phyloP scores from a whole-genome alignment of 106 monocot species.

The Apostasia shenzhenica region DNA sequence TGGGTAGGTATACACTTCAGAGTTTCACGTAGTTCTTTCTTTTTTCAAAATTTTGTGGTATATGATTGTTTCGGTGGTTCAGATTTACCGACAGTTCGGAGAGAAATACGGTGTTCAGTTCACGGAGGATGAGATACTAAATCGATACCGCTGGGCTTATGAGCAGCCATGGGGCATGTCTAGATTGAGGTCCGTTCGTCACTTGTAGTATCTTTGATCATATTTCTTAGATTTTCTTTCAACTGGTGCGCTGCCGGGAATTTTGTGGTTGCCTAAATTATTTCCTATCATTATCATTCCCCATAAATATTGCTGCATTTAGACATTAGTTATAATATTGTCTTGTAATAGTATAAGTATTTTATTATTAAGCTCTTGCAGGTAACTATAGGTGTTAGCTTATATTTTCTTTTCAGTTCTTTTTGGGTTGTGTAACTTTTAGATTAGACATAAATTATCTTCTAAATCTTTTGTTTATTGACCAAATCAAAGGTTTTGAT shows the following conservation, averaged over 20 bases:
- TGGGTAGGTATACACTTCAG: neutral
- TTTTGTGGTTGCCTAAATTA: no score
- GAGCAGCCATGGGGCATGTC: constrained; percentile 93
- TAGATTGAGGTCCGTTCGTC: constrained; percentile 51
- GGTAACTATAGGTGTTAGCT: neutral
- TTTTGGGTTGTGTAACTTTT: neutral
- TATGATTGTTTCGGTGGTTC: constrained; percentile 7
- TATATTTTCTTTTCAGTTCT: neutral
- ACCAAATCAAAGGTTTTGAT: no score
- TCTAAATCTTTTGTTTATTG: no score
- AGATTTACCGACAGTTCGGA: constrained; percentile 89
- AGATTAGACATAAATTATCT: no score
- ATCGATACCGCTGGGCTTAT: constrained; percentile 87
- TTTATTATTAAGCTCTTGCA: no score
- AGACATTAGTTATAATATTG: no score
- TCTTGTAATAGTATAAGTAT: no score
- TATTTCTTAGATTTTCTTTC: neutral
- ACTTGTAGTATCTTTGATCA: neutral
- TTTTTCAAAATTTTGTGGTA: neutral
- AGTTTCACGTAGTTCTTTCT: neutral
- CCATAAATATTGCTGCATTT: no score
- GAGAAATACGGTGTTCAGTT: constrained; percentile 92
- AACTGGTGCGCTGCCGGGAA: no score
- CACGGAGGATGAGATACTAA: constrained; percentile 85
- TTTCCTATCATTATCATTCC: no score